Evolutionary conservation across 1,284 basidiomycete genomes (phyloP).

Genomic region (Boletus semigastroideus): DNA sequence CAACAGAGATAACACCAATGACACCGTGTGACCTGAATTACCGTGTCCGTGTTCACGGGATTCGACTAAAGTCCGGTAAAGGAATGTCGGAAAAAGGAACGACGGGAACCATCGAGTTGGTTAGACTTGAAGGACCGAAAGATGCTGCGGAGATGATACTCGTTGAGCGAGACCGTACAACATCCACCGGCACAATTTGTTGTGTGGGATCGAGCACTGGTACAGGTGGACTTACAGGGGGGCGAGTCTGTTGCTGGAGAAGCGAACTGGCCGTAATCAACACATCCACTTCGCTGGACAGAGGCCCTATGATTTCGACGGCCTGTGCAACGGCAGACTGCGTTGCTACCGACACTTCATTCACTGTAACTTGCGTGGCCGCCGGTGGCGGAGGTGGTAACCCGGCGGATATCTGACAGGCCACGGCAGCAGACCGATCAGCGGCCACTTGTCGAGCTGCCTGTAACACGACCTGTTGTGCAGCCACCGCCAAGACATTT

Average conservation of each 20-base stretch:
- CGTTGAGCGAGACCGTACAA: conserved; percentile 28
- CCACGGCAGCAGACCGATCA: conserved; percentile 48
- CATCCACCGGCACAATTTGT: conserved; percentile 26
- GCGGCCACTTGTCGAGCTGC: conserved; percentile 69
- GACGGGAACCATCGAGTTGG: conserved; percentile 11
- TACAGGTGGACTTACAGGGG: conserved; percentile 30
- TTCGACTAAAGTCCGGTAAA: conserved; percentile 29
- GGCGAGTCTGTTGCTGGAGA: conserved; percentile 34
- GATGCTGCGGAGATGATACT: conserved; percentile 22
- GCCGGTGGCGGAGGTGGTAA: conserved; percentile 38
- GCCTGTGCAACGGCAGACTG: conserved; percentile 50
- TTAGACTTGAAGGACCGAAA: conserved; percentile 21
- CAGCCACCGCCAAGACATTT: conserved; percentile 61
- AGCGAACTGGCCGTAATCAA: conserved; percentile 36
- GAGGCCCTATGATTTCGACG: conserved; percentile 39
- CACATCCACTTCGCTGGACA: conserved; percentile 38
- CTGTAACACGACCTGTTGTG: conserved; percentile 75
- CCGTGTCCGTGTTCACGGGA: conserved; percentile 18
- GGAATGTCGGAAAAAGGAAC: conserved; percentile 19
- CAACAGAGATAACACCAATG: conserved; percentile 21
- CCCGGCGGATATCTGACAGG: conserved; percentile 40
- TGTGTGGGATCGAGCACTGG: conserved; percentile 32
- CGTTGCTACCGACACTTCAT: conserved; percentile 74
- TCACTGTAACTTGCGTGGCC: conserved; percentile 66
- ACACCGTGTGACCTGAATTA: conserved; percentile 21